phyloP scores from a whole-genome alignment of 2,329 filamentous ascomycete species.

The Aspergillus bombycis region DNA sequence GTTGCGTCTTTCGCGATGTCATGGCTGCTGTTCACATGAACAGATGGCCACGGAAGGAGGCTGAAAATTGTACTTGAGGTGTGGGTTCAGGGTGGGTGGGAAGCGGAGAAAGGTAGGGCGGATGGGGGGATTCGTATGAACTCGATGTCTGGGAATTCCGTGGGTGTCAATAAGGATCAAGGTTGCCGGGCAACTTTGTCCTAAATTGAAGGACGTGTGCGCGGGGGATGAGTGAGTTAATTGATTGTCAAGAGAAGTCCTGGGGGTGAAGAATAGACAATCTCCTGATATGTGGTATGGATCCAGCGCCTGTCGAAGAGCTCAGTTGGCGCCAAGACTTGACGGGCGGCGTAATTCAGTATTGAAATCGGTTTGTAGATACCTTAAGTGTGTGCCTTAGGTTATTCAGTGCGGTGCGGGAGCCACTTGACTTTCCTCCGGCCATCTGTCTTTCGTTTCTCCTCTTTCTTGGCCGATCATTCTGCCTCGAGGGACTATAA shows the following conservation, averaged over 20 bases:
- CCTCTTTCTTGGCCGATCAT: neutral
- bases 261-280: neutral
- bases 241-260: conserved; percentile 1
- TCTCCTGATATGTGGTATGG: conserved; percentile 2
- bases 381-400: neutral
- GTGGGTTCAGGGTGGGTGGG: conserved; percentile 1
- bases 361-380: neutral
- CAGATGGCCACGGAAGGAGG: conserved; percentile 21
- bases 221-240: neutral
- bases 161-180: neutral
- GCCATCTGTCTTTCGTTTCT: neutral
- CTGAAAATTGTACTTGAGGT: conserved; percentile 7
- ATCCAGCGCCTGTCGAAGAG: conserved; percentile 3
- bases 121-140: neutral
- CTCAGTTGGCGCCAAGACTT: conserved; percentile 7
- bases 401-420: neutral
- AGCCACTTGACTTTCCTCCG: neutral
- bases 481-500: neutral
- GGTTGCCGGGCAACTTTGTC: conserved; percentile 4
- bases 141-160: neutral
- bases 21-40: conserved; percentile 56
- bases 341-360: conserved; percentile 5
- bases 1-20: conserved; percentile 93
- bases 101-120: conserved; percentile 4
- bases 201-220: neutral